These are phyloP conservation scores for Fusarium sp. DNA, from an alignment of 2,329 filamentous ascomycete species.

Conservation along the genomic window DNA sequence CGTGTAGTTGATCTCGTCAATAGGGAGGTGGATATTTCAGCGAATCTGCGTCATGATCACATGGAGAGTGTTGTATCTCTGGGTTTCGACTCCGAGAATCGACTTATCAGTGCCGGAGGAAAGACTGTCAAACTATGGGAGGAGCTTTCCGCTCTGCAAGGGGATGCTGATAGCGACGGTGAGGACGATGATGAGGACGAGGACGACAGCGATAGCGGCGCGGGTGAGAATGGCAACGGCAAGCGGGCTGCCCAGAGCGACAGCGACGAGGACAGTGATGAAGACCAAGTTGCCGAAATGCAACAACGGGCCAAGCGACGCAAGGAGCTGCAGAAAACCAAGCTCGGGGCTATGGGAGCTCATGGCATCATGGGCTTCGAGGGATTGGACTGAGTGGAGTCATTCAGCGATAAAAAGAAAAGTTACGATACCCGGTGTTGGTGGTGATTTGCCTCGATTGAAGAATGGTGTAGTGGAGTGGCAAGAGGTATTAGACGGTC, in stretches of 20 bases:
- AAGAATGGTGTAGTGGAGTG: background rate
- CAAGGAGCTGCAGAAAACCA: constrained; percentile 55
- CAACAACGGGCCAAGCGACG: constrained; percentile 59
- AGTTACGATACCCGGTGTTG: constrained; percentile 30
- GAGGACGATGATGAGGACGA: constrained; percentile 56
- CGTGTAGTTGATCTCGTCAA: constrained; percentile 78
- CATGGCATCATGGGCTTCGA: constrained; percentile 64
- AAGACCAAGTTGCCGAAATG: constrained; percentile 50
- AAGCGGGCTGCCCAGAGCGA: constrained; percentile 62
- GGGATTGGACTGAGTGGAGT: constrained; percentile 54
- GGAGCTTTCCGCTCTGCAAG: constrained; percentile 71
- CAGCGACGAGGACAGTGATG: constrained; percentile 57
- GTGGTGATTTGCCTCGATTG: background rate
- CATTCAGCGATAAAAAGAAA: background rate
- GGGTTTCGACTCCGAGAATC: constrained; percentile 84
- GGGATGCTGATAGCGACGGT: constrained; percentile 49
- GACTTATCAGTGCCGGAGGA: constrained; percentile 91
- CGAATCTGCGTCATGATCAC: constrained; percentile 79
- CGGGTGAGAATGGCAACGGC: constrained; percentile 54
- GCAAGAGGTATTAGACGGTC: background rate
- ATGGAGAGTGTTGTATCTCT: constrained; percentile 85
- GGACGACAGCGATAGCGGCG: constrained; percentile 59
- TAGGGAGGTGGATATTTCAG: constrained; percentile 77
- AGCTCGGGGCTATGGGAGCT: constrained; percentile 61
- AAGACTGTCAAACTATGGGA: constrained; percentile 92